Evolutionary conservation across 306 rosid species (phyloP), one percentile per base, ranked within the genome.

Genomic region (Vigna hirtella): DNA sequence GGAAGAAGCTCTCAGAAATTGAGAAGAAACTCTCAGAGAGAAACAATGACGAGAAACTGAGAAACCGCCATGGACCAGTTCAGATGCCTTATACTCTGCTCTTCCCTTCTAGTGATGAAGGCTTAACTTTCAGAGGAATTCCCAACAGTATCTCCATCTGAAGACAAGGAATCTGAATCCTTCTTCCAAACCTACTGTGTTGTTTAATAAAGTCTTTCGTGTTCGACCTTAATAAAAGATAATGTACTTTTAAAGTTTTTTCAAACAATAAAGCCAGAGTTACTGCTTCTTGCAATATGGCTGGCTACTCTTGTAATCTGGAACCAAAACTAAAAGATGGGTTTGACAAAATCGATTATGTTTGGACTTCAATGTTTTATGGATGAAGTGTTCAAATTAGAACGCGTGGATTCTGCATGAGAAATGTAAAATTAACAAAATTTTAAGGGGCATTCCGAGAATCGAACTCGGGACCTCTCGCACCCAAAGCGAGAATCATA

Each of bases 51-150:
- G 81, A 78, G 66, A 79, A 28, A 1, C 48, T 83, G 20, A 88
- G 78, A 62, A 87, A 90, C 69, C 79, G 97, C 4, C 58, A 6
- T 53, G 97, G 97, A 13, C 96, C 96, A 1, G 91, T 70, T 38
- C 61, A 86, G 10, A 64, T 90, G 83, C 93, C 92, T 1, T 92
- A 92, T 66, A 90, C 96, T 11, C 70, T 90, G 76, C 88, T 90
- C 13, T 55, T 74, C 72, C 97, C 93, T 20, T 58, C 85, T 4
- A 87, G 93, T 16, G 45, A 75, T 32, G 84, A 76, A 28, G 96
- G 97, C 45, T 84, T 92, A 4, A 90, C 92, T 18, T 87, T 87
- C 17, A 84, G 86, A 77, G 96, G 97, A 70, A 87, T 92, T 75
- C 96, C 96, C 45, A 92, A 90, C 36, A 92, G 38, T 5, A 58